Percentiles rank a stretch among this genome's conserved stretches.
phyloP scores from a whole-genome alignment of 106 monocot species.

The Cymbidium sinense region DNA sequence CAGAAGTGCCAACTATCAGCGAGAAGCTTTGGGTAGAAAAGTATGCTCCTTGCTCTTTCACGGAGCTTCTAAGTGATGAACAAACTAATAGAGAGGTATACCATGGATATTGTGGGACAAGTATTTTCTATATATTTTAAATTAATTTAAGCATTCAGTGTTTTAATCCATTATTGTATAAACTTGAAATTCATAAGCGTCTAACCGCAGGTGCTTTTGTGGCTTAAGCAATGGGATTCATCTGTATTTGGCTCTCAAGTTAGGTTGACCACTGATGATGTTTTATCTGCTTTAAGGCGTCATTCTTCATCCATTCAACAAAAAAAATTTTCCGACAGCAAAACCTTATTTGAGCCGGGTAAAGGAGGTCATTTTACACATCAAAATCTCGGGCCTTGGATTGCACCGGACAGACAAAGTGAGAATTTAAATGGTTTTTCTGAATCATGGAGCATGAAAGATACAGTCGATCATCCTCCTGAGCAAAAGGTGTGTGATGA shows the following conservation, averaged over 20 bases:
- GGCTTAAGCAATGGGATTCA: constrained; percentile 98
- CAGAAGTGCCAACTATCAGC: constrained; percentile 16
- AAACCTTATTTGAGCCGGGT: constrained; percentile 26
- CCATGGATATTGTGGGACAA: not conserved
- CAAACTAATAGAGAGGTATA: constrained; percentile 91
- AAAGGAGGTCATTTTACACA: constrained; percentile 20
- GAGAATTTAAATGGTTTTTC: constrained; percentile 20
- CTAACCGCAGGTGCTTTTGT: constrained; percentile 64
- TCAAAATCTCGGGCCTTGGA: constrained; percentile 19
- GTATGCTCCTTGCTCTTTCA: constrained; percentile 90
- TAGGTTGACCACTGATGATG: constrained; percentile 77
- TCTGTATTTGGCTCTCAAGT: constrained; percentile 90
- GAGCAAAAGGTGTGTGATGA: constrained; percentile 54
- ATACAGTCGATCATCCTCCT: constrained; percentile 21
- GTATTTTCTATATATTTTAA: not conserved
- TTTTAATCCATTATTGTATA: not conserved
- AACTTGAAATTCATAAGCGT: not conserved
- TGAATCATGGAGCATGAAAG: constrained; percentile 38
- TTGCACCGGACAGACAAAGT: constrained; percentile 22
- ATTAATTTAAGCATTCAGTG: not conserved
- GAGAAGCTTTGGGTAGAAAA: constrained; percentile 98
- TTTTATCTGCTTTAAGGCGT: constrained; percentile 64
- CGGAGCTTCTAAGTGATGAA: constrained; percentile 94
- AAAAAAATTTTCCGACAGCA: constrained; percentile 33
- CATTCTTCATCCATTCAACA: constrained; percentile 54